Conservation (phyloP, 2,329 filamentous ascomycete species). For the Penicillium occitanis region DNA sequence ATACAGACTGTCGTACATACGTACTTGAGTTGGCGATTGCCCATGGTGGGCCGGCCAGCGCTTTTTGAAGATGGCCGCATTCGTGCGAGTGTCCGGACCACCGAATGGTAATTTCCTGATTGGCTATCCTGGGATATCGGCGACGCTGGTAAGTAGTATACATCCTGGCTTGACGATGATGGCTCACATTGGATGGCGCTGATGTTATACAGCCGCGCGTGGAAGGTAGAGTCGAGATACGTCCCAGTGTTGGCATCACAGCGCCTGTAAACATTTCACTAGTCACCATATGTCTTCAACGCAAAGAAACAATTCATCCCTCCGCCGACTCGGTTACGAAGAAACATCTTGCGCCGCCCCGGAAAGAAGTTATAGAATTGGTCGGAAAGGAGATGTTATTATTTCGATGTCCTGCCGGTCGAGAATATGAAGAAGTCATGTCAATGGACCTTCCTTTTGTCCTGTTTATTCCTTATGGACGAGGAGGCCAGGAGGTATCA, state of each 20-base stretch:
- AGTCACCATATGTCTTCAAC: slow-evolving; percentile 89
- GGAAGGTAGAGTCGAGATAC: slow-evolving; percentile 96
- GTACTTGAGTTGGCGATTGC: slow-evolving; percentile 22
- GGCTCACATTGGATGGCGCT: slow-evolving; percentile 18
- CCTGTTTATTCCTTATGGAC: slow-evolving; percentile 92
- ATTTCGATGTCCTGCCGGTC: slow-evolving; percentile 80
- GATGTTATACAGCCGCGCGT: slow-evolving; percentile 71
- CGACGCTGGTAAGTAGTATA: slow-evolving; percentile 74
- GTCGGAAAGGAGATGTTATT: slow-evolving; percentile 95
- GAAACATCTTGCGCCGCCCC: slow-evolving; percentile 83
- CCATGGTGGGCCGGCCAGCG: slow-evolving; percentile 43
- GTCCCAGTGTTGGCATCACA: slow-evolving; percentile 78
- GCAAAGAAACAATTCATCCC: slow-evolving; percentile 93
- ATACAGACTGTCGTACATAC: background rate
- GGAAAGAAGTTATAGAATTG: slow-evolving; percentile 86
- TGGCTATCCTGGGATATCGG: slow-evolving; percentile 96
- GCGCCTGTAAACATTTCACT: slow-evolving; percentile 88
- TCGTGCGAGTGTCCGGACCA: slow-evolving; percentile 94
- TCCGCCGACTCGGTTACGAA: slow-evolving; percentile 92
- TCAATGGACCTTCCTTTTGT: slow-evolving; percentile 98
- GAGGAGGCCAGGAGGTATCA: slow-evolving; percentile 85
- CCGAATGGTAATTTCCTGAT: slow-evolving; percentile 96
- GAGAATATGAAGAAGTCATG: slow-evolving; percentile 83
- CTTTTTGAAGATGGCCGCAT: slow-evolving; percentile 63
- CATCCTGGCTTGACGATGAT: background rate